Evolutionary conservation across 2,329 filamentous ascomycete species (phyloP), one percentile per base, ranked within the genome.

Genomic region (Ophiocordyceps camponoti-floridani): DNA sequence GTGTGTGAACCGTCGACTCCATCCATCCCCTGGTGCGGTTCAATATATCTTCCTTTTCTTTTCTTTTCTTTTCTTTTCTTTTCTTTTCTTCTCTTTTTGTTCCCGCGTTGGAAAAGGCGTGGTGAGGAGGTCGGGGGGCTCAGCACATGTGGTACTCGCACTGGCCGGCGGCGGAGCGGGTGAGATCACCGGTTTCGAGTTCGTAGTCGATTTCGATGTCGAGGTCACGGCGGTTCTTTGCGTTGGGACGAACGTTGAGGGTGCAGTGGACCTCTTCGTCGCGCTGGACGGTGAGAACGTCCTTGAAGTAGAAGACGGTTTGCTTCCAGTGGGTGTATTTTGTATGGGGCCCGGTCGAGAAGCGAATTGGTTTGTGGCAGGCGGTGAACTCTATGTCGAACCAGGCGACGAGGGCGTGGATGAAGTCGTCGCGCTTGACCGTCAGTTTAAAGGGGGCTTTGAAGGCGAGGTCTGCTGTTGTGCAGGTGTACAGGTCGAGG

Each of bases 271-370:
- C 72, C 56, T 76, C 72, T 70, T 98, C 91, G 46, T 82, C 86
- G 58, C 85, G 74, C 63, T 94, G 82, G 35, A 94, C 87, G 16
- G 88, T 96, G 51, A 98, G 69, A 31, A 94, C 84, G 54, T 98
- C 88, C 57, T 84, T 78, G 50, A 98, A 73, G 68, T 98, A 98
- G 69, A 98, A 96, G 50, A 98, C 91, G 12, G 91, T 98, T 72
- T 98, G 91, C 71, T 98, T 98, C 91, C 91, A 98, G 74, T 98
- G 91, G 16, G 91, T 98, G 69, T 96, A 96, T 69, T 95, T 96
- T 55, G 89, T 93, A 67, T 96, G 91, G 27, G 91, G 91, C 19
- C 91, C 91, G 16, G 91, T 98, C 45, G 85, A 94, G 74, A 98
- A 98, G 58, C 81, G 78, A 59, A 98, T 87, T 30, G 87, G 84